A percentile compares a stretch with the other conserved stretches of the same genome.
These are phyloP conservation scores for Nemania serpens DNA, from an alignment of 2,329 filamentous ascomycete species.

Conservation along the genomic window DNA sequence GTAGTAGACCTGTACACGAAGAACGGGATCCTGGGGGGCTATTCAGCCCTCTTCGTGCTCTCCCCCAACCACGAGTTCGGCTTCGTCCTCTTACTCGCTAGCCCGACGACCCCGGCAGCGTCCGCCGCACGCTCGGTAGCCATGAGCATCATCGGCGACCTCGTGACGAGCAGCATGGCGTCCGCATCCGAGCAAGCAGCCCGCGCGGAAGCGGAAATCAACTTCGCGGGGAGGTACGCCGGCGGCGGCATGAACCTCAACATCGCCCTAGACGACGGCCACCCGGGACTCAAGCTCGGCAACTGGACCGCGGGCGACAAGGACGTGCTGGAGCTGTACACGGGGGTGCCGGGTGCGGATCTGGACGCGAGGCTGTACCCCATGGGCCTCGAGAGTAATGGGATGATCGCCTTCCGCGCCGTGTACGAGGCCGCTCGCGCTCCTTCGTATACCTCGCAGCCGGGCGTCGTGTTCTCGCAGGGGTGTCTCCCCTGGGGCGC, in stretches of 20 bases:
- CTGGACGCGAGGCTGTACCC: not conserved
- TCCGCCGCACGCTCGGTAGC: not conserved
- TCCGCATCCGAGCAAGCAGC: slow-evolving; percentile 2
- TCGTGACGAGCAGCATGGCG: not conserved
- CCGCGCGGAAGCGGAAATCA: not conserved
- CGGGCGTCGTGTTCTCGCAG: not conserved
- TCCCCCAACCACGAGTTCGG: slow-evolving; percentile 1
- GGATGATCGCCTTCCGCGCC: not conserved
- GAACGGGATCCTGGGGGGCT: not conserved
- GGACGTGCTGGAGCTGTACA: not conserved
- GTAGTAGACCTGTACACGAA: slow-evolving; percentile 4
- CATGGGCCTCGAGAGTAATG: not conserved
- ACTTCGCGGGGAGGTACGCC: not conserved
- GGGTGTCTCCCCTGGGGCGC: not conserved
- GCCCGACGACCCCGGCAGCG: not conserved
- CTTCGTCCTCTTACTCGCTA: not conserved
- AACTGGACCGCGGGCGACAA: slow-evolving; percentile 1
- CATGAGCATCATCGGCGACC: not conserved
- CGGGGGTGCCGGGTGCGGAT: not conserved
- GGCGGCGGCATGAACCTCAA: not conserved
- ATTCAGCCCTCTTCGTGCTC: not conserved
- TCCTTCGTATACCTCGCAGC: not conserved
- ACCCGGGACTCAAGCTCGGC: slow-evolving; percentile 3
- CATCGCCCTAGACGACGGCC: not conserved
- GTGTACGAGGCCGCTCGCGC: not conserved